A percentile compares a stretch with the other conserved stretches of the same genome.
These are phyloP conservation scores for Quercus robur DNA, from an alignment of 306 rosid genomes.

Conservation along the genomic window DNA sequence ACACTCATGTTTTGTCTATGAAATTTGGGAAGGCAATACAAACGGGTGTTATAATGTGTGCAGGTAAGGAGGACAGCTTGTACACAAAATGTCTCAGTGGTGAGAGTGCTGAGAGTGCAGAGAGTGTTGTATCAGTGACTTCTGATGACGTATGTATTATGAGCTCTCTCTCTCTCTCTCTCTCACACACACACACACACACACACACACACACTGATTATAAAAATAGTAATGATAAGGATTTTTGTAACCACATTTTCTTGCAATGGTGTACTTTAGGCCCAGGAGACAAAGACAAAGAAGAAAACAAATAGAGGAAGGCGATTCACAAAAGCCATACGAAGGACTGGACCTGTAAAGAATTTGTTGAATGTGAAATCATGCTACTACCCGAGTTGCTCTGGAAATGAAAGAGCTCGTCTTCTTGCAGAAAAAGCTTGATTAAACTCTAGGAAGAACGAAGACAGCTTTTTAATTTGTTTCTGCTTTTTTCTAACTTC, in stretches of 20 bases:
- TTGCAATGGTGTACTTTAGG: conserved; percentile 2
- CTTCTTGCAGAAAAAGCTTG: conserved; percentile 37
- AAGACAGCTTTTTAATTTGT: conserved; percentile 5
- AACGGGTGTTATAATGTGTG: conserved; percentile 10
- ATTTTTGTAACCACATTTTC: not conserved
- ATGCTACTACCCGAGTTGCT: conserved; percentile 45
- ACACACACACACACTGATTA: not conserved
- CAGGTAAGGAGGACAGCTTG: conserved; percentile 22
- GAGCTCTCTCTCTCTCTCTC: not conserved
- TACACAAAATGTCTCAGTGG: conserved; percentile 34
- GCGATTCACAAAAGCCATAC: conserved; percentile 31
- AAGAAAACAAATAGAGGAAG: conserved; percentile 32
- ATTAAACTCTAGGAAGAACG: conserved; percentile 15
- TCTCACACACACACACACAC: not conserved
- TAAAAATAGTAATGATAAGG: not conserved
- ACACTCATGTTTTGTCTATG: no score
- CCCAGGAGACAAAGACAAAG: conserved; percentile 26
- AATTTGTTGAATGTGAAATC: conserved; percentile 47
- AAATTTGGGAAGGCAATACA: not conserved
- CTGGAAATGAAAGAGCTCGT: conserved; percentile 34
- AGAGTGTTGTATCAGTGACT: conserved; percentile 1
- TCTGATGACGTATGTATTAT: conserved; percentile 13
- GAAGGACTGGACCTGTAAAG: conserved; percentile 37
- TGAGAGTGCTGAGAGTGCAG: conserved; percentile 11
- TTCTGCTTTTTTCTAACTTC: not conserved